Conservation (phyloP, 1,284 basidiomycete genomes). For the Phellinidium pouzarii region DNA sequence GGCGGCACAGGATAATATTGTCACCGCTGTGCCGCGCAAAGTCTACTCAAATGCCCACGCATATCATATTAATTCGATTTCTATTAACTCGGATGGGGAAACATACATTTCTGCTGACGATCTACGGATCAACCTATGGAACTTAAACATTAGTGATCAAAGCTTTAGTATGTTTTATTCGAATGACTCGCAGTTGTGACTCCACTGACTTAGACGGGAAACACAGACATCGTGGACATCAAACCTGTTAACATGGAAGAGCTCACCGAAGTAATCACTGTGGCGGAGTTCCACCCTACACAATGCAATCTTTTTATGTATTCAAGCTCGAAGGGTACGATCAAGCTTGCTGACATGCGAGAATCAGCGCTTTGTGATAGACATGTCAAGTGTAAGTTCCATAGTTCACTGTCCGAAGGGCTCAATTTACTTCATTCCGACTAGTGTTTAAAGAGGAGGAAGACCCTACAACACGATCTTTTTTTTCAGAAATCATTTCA, state of each 20-base stretch:
- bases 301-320: constrained; percentile 99
- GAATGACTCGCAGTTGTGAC: neutral
- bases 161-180: constrained; percentile 84
- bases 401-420: constrained; percentile 8
- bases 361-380: constrained; percentile 95
- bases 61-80: constrained; percentile 99
- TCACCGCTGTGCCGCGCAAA: constrained; percentile 96
- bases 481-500: constrained; percentile 99
- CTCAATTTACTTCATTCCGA: constrained; percentile 15
- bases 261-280: constrained; percentile 98
- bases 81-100: constrained; percentile 98
- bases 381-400: constrained; percentile 85
- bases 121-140: constrained; percentile 96
- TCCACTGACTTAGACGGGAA: no score
- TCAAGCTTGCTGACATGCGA: constrained; percentile 99
- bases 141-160: constrained; percentile 96
- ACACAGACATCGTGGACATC: constrained; percentile 99
- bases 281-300: constrained; percentile 96
- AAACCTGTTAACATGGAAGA: constrained; percentile 99
- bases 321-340: constrained; percentile 98
- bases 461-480: constrained; percentile 94
- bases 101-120: constrained; percentile 99
- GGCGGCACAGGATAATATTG: constrained; percentile 94
- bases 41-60: constrained; percentile 99
- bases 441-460: constrained; percentile 97